Evolutionary conservation across 2,329 filamentous ascomycete genomes (phyloP), one percentile per base, ranked within the genome.

Genomic region (Cladophialophora chaetospira): DNA sequence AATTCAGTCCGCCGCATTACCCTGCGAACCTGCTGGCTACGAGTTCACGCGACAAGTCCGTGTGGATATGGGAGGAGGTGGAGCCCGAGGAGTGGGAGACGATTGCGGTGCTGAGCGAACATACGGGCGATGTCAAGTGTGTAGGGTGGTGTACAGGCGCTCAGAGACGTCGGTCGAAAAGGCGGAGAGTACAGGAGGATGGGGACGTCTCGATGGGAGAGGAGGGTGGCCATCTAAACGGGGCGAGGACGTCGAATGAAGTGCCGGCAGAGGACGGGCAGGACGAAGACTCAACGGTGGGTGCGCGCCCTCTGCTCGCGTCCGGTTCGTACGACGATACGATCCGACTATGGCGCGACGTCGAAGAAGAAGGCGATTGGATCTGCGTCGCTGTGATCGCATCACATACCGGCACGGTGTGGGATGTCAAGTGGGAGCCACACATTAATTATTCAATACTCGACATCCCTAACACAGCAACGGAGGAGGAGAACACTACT

Each of bases 51-150:
- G 94, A 99, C 72, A 97, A 97, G 77, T 88, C 85, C 13, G 90
- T 97, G 15, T 99, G 94, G 94, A 90, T 99, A 66, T 99, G 94
- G 94, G 94, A 99, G 74, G 94, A 97, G 71, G 83, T 97, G 52
- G 87, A 89, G 64, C 88, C 87, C 13, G 92, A 96, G 53, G 94
- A 97, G 71, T 97, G 92, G 78, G 94, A 99, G 79, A 97, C 94
- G 1, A 86, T 97, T 13, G 94, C 93, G 0, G 93, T 97, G 51
- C 80, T 97, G 68, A 91, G 89, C 73, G 94, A 97, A 74, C 94
- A 99, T 71, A 88, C 92, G 44, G 92, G 89, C 19, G 94, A 99
- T 73, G 92, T 99, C 64, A 99, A 99, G 72, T 90, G 86, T 63
- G 89, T 99, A 1, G 84, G 86, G 2, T 99, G 94, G 94, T 92